Base-by-base conservation (phyloP, 768 basidiomycete genomes). In the Pulveroboletus sp. region DNA sequence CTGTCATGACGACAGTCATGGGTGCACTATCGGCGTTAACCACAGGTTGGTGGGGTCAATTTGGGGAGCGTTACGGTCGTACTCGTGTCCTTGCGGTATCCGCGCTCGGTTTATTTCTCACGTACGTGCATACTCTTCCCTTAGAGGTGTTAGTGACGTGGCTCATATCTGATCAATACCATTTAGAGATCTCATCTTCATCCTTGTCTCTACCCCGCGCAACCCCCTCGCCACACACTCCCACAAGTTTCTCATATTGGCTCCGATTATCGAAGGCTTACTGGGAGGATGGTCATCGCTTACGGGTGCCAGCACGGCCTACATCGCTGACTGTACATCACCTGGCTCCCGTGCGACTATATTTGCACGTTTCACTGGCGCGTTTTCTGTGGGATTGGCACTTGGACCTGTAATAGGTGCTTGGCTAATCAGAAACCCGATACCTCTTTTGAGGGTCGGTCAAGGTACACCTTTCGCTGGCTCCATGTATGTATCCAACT, bases 31-130 rank as follows among this genome's bases (percentile, higher is more conserved):
- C 88, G 45, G 89, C 89, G 1, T 70, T 90, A 41, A 89, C 87
- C 5, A 90, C 90, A 0, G 89, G 87, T 0, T 88, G 85, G 71
- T 96, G 93, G 93, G 89, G 89, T 45, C 78, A 82, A 43, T 79
- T 83, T 37, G 85, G 88, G 9, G 92, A 94, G 64, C 69, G 74
- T 8, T 71, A 83, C 55, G 93, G 93, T 9, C 77, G 93, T 32
- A 92, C 85, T 42, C 78, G 77, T 24, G 79, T 94, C 39, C 78
- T 94, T 49, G 78, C 79, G 2, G 65, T 81, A 14, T 78, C 85
- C 33, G 73, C 86, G 6, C 52, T 82, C 17, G 91, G 93, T 14
- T 75, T 92, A 2, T 73, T 90, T 47, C 67, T 80, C 56, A 87
- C 85, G 92, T 90, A 60, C 49, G 82, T 21, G 21, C 61, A 69